Base-by-base conservation (phyloP, 2,329 filamentous ascomycete genomes). In the Penicillium sp. region DNA sequence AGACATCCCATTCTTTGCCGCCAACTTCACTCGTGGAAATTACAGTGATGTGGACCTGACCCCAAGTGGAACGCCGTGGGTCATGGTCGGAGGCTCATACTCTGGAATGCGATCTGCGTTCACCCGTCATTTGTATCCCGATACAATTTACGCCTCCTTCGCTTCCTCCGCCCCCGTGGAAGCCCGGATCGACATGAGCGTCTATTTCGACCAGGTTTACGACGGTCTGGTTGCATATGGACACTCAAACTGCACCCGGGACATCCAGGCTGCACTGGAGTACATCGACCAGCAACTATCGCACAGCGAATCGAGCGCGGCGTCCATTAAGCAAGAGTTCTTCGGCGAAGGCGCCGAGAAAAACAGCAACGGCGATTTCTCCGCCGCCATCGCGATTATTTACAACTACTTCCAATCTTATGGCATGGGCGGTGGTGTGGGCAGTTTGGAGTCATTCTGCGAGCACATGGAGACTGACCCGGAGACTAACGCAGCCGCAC, bases 151-250 rank as follows among this genome's bases (percentile, higher is more conserved):
- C 47, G 76, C 76, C 2, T 67, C 76, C 0, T 78, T 63, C 59
- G 69, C 76, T 2, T 76, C 76, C 0, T 78, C 75, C 1, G 75
- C 76, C 8, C 76, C 77, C 0, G 76, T 81, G 0, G 69, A 84
- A 61, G 79, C 80, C 3, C 70, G 68, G 5, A 63, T 78, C n/a
- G 74, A 82, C 56, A 80, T 82, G 76, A 76, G 75, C n/a, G 68
- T 75, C 23, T 83, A 82, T 63, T 82, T 74, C 51, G 79, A 82
- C 23, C 77, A 80, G 38, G 66, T 83, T 2, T 78, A 78, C 61
- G 74, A 72, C 11, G 79, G 78, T 3, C 72, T 83, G 70, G 72
- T 76, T 5, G 74, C 72, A 6, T 81, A 82, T 55, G 82, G 81
- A 57, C 74, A 76, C 36, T 70, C 70, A 3, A 82, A 82, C 64